phyloP scores from a whole-genome alignment of 495 filamentous ascomycete genomes.

The Podospora conica region DNA sequence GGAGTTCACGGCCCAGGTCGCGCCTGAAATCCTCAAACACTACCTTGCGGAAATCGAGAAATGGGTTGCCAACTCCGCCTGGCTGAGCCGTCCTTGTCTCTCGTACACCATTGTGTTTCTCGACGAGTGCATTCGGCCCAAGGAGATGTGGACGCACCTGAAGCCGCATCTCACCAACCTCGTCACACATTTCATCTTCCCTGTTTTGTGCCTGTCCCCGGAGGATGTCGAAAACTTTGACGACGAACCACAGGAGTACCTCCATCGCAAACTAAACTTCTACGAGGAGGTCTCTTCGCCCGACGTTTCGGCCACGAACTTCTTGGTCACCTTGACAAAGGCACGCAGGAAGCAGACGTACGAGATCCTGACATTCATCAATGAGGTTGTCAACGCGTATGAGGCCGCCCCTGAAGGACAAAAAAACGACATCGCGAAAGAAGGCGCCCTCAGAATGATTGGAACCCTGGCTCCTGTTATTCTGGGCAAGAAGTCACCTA shows the following conservation, averaged over 20 bases:
- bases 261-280: constrained; percentile 94
- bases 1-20: constrained; percentile 82
- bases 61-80: constrained; percentile 90
- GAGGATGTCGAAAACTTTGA: constrained; percentile 94
- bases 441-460: constrained; percentile 95
- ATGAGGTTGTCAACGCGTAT: constrained; percentile 79
- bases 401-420: constrained; percentile 76
- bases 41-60: constrained; percentile 92
- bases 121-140: constrained; percentile 96
- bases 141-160: constrained; percentile 89
- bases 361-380: constrained; percentile 87
- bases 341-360: constrained; percentile 92
- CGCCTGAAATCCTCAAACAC: constrained; percentile 87
- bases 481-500: constrained; percentile 93
- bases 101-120: constrained; percentile 89
- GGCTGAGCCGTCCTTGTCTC: constrained; percentile 89
- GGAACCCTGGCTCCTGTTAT: constrained; percentile 91
- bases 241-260: constrained; percentile 87
- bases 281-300: constrained; percentile 96
- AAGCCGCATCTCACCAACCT: constrained; percentile 89
- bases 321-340: constrained; percentile 91
- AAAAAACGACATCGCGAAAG: constrained; percentile 91
- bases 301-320: constrained; percentile 94
- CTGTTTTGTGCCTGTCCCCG: constrained; percentile 83
- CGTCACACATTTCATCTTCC: constrained; percentile 90